Base-by-base conservation (phyloP, 2,329 filamentous ascomycete genomes). In the Aspergillus hiratsukae region DNA sequence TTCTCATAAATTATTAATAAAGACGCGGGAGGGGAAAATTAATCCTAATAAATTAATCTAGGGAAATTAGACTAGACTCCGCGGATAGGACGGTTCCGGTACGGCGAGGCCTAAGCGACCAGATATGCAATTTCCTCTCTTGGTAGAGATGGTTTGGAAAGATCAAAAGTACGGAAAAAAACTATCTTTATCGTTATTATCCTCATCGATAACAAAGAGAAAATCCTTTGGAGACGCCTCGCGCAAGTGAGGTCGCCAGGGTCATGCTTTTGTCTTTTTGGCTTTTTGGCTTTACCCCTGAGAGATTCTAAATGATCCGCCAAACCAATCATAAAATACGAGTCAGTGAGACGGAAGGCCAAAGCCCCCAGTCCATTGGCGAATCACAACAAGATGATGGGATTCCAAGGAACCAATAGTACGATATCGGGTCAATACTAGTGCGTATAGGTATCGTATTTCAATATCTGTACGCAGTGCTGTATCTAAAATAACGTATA, bases 1-100 rank as follows among this genome's bases (percentile, higher is more conserved):
- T 46, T 11, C 9, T 23, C 10, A 46, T 46, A 46, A 55, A 51
- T 53, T 45, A 51, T 48, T 51, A 37, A 29, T 48, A 50, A 49
- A 51, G 49, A n/a, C 23, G n/a, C 49, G 43, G 41, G 35, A 53
- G 40, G 43, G 43, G 43, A 41, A 51, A 49, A 48, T 35, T 48
- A 46, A 27, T 46, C 10, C 21, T 5, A 21, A 23, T 21, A 21
- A 7, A 17, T 2, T 46, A 46, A 11, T 14, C 23, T 23, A 46
- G 43, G 31, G 31, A 37, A 46, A 45, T 23, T 23, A 23, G 23
- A 23, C 23, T 45, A 45, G 43, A 25, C 21, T 2, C 21, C 0
- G n/a, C 43, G 43, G 43, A 23, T 46, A 23, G 43, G 23, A 46
- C 23, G 43, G 43, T 46, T 46, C 21, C 10, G 43, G 9, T 46